Evolutionary conservation across 306 rosid genomes (phyloP).

Genomic region (Corylus americana): DNA sequence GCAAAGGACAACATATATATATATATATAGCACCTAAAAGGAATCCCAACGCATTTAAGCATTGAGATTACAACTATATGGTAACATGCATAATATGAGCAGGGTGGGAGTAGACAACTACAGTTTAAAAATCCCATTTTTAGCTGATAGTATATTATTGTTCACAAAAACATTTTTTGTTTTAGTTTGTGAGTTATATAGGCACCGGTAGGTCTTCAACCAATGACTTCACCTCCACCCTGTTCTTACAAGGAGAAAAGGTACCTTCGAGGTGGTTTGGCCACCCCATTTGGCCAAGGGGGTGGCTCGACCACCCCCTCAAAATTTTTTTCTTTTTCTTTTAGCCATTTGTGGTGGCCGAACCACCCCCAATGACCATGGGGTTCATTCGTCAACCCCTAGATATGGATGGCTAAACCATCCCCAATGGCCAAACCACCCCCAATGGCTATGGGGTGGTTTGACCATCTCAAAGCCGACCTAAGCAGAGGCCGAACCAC

Average conservation of each 20-base stretch:
- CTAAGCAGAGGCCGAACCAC: too few species aligned
- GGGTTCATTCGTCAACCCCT: too few species aligned
- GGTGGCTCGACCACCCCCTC: too few species aligned
- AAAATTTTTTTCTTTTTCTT: too few species aligned
- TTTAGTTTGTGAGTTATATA: background rate
- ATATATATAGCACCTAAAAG: background rate
- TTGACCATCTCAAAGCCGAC: too few species aligned
- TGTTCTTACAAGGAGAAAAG: background rate
- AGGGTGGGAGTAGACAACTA: background rate
- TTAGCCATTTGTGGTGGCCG: too few species aligned
- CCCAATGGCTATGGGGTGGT: too few species aligned
- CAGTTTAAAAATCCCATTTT: background rate
- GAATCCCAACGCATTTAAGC: background rate
- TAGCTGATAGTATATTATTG: background rate
- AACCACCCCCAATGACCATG: too few species aligned
- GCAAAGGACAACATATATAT: background rate
- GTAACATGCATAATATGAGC: background rate
- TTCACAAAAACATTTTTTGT: too few species aligned
- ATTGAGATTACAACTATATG: background rate
- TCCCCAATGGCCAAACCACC: too few species aligned
- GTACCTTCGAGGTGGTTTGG: background rate
- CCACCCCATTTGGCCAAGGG: too few species aligned
- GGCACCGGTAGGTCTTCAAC: background rate
- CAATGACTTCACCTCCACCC: background rate
- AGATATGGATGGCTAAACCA: too few species aligned